These are phyloP conservation scores for Iberis pinnata DNA, from an alignment of 345 rosid species.

Conservation along the genomic window DNA sequence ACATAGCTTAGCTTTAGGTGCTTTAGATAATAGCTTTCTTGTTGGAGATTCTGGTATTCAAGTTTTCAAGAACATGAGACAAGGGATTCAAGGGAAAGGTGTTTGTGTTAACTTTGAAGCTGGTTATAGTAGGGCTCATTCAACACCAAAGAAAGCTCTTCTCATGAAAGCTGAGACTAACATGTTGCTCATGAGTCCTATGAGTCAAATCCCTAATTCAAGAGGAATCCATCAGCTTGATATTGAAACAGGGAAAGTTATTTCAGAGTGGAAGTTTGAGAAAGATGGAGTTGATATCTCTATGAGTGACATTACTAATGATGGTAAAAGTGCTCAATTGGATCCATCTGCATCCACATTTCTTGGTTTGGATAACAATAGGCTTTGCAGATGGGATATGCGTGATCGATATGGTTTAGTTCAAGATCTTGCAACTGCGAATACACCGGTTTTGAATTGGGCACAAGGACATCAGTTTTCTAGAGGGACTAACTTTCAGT, in stretches of 20 bases:
- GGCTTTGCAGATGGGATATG: conserved; percentile 99
- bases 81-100: conserved; percentile 96
- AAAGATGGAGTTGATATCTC: conserved; percentile 94
- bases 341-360: conserved; percentile 94
- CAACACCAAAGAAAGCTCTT: conserved; percentile 73
- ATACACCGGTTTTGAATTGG: conserved; percentile 79
- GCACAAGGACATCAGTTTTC: conserved; percentile 94
- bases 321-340: conserved; percentile 87
- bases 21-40: conserved; percentile 89
- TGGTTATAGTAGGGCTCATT: conserved; percentile 38
- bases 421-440: conserved; percentile 69
- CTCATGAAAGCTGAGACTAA: conserved; percentile 97
- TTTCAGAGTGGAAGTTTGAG: conserved; percentile 85
- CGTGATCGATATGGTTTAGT: conserved; percentile 85
- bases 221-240: conserved; percentile 93
- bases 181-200: conserved; percentile 95
- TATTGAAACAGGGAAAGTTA: conserved; percentile 87
- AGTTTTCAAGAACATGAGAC: conserved; percentile 84
- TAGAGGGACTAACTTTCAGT: conserved; percentile 96
- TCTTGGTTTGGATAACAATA: conserved; percentile 85
- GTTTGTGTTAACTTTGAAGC: conserved; percentile 66
- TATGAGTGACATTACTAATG: conserved; percentile 88
- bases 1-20: conserved; percentile 95
- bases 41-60: conserved; percentile 88
- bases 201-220: conserved; percentile 55